A percentile compares a stretch with the other conserved stretches of the same genome.
These are phyloP conservation scores for Gomphus bonarii DNA, from an alignment of 1,284 basidiomycete species.

Conservation along the genomic window DNA sequence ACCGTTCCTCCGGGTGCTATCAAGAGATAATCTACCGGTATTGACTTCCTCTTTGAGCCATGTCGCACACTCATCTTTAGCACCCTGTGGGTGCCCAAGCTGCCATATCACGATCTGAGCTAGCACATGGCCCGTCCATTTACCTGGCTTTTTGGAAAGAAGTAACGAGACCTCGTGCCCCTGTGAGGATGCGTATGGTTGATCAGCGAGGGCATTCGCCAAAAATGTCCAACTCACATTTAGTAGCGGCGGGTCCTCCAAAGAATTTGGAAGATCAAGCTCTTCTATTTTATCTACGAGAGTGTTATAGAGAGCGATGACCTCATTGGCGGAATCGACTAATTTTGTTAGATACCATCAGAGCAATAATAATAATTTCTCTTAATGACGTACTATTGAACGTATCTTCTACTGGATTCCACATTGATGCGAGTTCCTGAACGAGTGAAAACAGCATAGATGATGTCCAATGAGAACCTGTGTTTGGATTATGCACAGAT, in stretches of 20 bases:
- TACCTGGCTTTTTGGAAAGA: conserved; percentile 51
- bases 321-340: conserved; percentile 34
- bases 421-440: conserved; percentile 54
- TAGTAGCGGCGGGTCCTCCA: conserved; percentile 64
- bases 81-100: conserved; percentile 58
- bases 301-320: conserved; percentile 54
- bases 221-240: conserved; percentile 43
- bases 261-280: conserved; percentile 46
- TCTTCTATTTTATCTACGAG: conserved; percentile 54
- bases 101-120: conserved; percentile 72
- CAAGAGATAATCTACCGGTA: conserved; percentile 28
- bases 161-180: conserved; percentile 56
- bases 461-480: conserved; percentile 60
- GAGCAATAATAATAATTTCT: conserved; percentile 6
- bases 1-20: background rate
- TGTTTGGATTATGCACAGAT: conserved; percentile 50
- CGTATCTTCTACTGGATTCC: conserved; percentile 30
- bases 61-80: conserved; percentile 51
- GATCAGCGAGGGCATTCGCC: background rate
- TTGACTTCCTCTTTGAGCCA: conserved; percentile 56
- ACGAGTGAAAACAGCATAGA: conserved; percentile 69
- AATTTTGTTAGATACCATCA: background rate
- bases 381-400: conserved; percentile 36
- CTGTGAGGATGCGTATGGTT: conserved; percentile 29
- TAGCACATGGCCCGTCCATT: conserved; percentile 59